Evolutionary conservation across 106 monocot species (phyloP), one percentile per base, ranked within the genome.

Genomic region (Chionographis japonica): DNA sequence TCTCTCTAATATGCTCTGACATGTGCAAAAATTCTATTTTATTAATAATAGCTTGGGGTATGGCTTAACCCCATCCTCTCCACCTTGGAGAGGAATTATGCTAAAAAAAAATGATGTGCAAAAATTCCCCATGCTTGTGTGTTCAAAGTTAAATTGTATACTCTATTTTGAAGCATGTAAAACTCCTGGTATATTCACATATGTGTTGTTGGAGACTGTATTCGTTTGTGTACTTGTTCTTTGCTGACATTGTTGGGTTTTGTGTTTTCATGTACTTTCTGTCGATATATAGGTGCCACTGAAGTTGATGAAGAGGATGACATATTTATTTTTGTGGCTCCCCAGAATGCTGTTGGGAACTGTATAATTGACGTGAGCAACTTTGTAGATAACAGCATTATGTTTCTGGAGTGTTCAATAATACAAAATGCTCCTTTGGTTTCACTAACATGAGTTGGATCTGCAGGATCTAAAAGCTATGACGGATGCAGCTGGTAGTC

Each of bases 331-430:
- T 75, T 92, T 40, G 75, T 95, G 27, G 92, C 95, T 73, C 92
- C 95, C 13, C 92, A 95, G 74, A 95, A 95, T 87, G 95, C 95
- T 77, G 76, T 92, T 80, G 95, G 95, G 9, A 89, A 95, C 80
- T 95, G 95, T 66, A 95, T 95, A 71, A 95, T 95, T 62, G 81
- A 95, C 69, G 95, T 95, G 67, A 76, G 80, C 51, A 65, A 55
- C 52, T 69, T 7, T 15, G 60, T 37, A 57, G 38, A 46, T 41
- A 37, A 37, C n/a, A 7, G 27, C 8, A 53, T n/a, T 58, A 56
- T 8, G 37, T 40, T 69, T 46, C 8, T 56, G 12, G 35, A 40
- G 8, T 39, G 0, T 55, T 19, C 41, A 35, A 55, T 15, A 40
- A 55, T n/a, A 50, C 50, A 35, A 66, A 46, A 46, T 6, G 5